Evolutionary conservation across 2,329 filamentous ascomycete species (phyloP), one percentile per base, ranked within the genome.

Genomic region (Macrophomina tecta): DNA sequence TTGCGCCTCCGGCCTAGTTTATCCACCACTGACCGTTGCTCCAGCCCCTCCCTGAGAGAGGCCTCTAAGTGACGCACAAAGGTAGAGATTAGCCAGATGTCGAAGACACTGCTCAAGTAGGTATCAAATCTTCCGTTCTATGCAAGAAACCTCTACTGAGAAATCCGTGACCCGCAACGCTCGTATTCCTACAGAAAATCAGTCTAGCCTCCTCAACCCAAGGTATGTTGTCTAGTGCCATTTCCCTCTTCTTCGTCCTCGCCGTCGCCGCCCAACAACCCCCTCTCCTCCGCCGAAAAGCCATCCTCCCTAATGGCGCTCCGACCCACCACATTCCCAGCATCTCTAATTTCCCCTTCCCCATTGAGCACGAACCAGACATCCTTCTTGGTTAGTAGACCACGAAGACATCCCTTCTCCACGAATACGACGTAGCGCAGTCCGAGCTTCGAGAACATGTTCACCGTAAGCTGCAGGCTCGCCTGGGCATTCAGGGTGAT

Each of bases 321-420:
- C 52, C 80, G 60, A 4, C 73, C 76, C 18, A 42, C 53, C 12
- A 58, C 55, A 18, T 1, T 78, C 76, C 49, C 72, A 68, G 9
- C 70, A 66, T 16, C 69, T 67, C 46, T 48, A 11, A 45, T 58
- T 55, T 76, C 75, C 12, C 76, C 75, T 70, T 90, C 89, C 9
- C 90, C 92, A 75, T 97, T 93, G 53, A 98, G 83, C 46, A 98
- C 89, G 77, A 92, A 94, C 92, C 94, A 98, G 40, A 97, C 90
- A 79, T 99, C 95, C 82, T 99, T 99, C 83, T 98, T 98, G 23
- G 95, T 99, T 71, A 98, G 82, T 56, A 99, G 79, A 0, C 95
- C 95, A 77, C 92, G 89, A 46, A 99, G 81, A 60, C 87, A 87
- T 23, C 95, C 95, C 58, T 90, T 87, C 70, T 97, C 92, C 46